Conservation (phyloP, 2,329 filamentous ascomycete genomes). For the Tolypocladium tropicale region DNA sequence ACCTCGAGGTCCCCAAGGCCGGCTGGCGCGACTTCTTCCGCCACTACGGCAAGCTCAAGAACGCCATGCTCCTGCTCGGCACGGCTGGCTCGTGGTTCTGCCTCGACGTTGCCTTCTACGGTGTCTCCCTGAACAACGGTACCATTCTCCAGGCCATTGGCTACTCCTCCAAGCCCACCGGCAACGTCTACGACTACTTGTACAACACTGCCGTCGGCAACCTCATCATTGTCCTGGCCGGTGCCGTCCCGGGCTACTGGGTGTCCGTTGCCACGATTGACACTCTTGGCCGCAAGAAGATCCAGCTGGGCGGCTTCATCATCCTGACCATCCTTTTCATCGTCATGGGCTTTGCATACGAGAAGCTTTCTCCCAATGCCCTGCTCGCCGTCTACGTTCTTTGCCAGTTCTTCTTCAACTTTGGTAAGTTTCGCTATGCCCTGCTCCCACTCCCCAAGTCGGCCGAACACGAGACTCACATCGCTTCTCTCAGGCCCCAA, state of each 20-base stretch:
- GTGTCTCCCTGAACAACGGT: conserved; percentile 66
- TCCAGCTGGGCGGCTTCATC: conserved; percentile 56
- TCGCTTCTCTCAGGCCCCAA: conserved; percentile 29
- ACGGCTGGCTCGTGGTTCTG: conserved; percentile 81
- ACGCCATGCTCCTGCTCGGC: conserved; percentile 63
- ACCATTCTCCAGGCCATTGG: conserved; percentile 63
- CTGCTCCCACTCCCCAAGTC: background rate
- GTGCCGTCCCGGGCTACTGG: conserved; percentile 76
- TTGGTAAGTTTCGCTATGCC: conserved; percentile 23
- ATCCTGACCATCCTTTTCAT: conserved; percentile 52
- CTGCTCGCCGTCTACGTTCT: conserved; percentile 46
- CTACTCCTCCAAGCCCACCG: conserved; percentile 40
- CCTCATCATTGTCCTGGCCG: conserved; percentile 67
- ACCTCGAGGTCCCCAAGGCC: conserved; percentile 57
- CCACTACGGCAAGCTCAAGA: conserved; percentile 63
- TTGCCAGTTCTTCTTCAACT: conserved; percentile 51
- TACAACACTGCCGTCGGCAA: conserved; percentile 71
- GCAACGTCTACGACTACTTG: conserved; percentile 56
- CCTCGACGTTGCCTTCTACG: conserved; percentile 53
- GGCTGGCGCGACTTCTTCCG: conserved; percentile 56
- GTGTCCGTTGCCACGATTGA: conserved; percentile 66
- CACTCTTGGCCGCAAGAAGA: conserved; percentile 65
- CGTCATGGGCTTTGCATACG: conserved; percentile 53
- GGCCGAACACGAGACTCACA: background rate
- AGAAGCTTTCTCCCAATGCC: conserved; percentile 38